Percentiles rank a stretch among this genome's conserved stretches.
These are phyloP conservation scores for Saccharomyces jurei DNA, from an alignment of 805 yeast genomes.

Conservation along the genomic window DNA sequence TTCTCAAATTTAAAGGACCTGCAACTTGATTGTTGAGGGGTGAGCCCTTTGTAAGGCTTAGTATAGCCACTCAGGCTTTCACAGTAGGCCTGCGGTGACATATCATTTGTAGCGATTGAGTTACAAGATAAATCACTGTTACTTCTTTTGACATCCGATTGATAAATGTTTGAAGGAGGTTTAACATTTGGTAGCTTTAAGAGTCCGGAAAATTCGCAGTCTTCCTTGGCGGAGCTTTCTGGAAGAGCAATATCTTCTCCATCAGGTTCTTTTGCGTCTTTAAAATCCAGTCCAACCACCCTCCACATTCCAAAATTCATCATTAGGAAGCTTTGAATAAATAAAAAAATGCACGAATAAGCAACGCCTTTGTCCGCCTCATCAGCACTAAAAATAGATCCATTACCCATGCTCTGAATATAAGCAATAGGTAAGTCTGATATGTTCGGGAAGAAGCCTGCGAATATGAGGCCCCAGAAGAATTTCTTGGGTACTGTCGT, in stretches of 20 bases:
- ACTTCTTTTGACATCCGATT: not conserved
- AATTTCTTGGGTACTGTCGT: conserved; percentile 63
- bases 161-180: not conserved
- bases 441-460: conserved; percentile 70
- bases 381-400: conserved; percentile 43
- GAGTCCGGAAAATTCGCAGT: not conserved
- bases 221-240: not conserved
- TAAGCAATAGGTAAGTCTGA: conserved; percentile 84
- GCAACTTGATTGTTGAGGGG: not conserved
- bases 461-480: conserved; percentile 67
- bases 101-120: not conserved
- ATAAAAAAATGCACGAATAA: conserved; percentile 64
- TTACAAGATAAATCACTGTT: not conserved
- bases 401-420: conserved; percentile 58
- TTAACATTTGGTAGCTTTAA: not conserved
- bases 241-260: conserved; percentile 5
- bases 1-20: not conserved
- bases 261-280: conserved; percentile 23
- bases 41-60: not conserved
- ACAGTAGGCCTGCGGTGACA: not conserved
- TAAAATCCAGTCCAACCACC: conserved; percentile 63
- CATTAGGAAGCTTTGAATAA: conserved; percentile 56
- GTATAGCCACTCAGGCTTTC: not conserved
- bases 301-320: conserved; percentile 73
- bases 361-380: conserved; percentile 70